These are phyloP conservation scores for Moesziomyces globuligerus DNA, from an alignment of 1,284 basidiomycete species.

Conservation along the genomic window DNA sequence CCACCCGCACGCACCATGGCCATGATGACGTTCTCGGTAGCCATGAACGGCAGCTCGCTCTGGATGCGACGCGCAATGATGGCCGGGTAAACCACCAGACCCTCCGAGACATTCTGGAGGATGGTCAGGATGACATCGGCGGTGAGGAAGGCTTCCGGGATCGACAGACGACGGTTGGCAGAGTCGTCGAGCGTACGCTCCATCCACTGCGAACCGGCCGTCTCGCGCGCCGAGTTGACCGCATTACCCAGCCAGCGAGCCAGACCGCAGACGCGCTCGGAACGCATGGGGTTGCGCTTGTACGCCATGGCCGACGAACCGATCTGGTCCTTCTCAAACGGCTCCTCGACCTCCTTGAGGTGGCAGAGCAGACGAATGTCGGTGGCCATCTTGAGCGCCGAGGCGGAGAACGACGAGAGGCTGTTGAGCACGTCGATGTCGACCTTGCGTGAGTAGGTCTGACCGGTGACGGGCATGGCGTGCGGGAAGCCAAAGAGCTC, in stretches of 20 bases:
- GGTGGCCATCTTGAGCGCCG: constrained; percentile 97
- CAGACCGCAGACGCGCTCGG: constrained; percentile 94
- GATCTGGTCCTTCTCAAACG: constrained; percentile 98
- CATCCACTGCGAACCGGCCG: constrained; percentile 70
- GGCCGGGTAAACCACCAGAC: constrained; percentile 94
- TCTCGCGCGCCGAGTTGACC: constrained; percentile 62
- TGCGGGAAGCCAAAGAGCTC: constrained; percentile 89
- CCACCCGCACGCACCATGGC: constrained; percentile 93
- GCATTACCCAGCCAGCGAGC: constrained; percentile 78
- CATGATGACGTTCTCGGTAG: constrained; percentile 97
- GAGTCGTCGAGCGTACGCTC: constrained; percentile 71
- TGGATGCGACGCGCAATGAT: constrained; percentile 91
- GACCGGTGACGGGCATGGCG: constrained; percentile 96
- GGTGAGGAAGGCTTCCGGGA: constrained; percentile 96
- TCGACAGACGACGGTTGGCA: constrained; percentile 93
- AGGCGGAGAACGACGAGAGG: constrained; percentile 89
- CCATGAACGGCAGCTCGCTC: constrained; percentile 98
- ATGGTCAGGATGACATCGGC: constrained; percentile 96
- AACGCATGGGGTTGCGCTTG: constrained; percentile 99
- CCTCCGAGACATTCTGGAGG: constrained; percentile 95
- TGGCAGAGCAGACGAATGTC: constrained; percentile 76
- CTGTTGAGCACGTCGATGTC: constrained; percentile 92
- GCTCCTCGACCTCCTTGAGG: constrained; percentile 92
- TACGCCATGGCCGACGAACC: constrained; percentile 97
- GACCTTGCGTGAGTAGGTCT: constrained; percentile 98